These are phyloP conservation scores for Brachypodium distachyon DNA, from an alignment of 202 grass and related monocot species.

Conservation along the genomic window DNA sequence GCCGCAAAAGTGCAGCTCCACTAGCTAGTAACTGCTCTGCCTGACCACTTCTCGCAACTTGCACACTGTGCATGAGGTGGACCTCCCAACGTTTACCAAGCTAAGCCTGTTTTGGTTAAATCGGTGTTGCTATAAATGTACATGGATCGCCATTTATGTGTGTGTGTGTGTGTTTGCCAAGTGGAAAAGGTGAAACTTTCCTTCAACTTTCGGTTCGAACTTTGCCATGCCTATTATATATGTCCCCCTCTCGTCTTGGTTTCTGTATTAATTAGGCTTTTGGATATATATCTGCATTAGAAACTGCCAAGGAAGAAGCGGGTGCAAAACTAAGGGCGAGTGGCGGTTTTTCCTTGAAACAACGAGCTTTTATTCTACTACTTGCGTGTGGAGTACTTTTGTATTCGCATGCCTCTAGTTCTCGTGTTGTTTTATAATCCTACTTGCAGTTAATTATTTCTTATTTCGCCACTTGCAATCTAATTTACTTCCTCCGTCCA, in stretches of 20 bases:
- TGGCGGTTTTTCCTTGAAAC: constrained; percentile 4
- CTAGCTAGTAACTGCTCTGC: neutral
- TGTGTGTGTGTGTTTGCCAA: too few relatives aligned
- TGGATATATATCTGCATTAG: too few relatives aligned
- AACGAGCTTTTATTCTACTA: neutral
- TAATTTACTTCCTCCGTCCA: too few relatives aligned
- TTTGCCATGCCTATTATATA: too few relatives aligned
- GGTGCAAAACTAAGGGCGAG: neutral
- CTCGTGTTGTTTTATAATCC: constrained; percentile 5
- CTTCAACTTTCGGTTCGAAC: too few relatives aligned
- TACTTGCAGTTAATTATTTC: neutral
- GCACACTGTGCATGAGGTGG: neutral
- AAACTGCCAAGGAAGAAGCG: too few relatives aligned
- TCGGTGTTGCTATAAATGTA: neutral
- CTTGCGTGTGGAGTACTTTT: constrained; percentile 19
- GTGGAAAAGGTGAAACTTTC: too few relatives aligned
- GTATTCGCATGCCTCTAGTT: neutral
- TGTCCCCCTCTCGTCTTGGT: too few relatives aligned
- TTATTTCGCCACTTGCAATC: constrained; percentile 15
- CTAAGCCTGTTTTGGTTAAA: neutral
- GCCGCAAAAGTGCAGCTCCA: constrained; percentile 2
- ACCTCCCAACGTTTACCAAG: neutral
- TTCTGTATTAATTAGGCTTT: too few relatives aligned
- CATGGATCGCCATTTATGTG: too few relatives aligned
- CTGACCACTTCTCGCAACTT: neutral